phyloP scores from a whole-genome alignment of 495 filamentous ascomycete species.

The Penicillium subrubescens region DNA sequence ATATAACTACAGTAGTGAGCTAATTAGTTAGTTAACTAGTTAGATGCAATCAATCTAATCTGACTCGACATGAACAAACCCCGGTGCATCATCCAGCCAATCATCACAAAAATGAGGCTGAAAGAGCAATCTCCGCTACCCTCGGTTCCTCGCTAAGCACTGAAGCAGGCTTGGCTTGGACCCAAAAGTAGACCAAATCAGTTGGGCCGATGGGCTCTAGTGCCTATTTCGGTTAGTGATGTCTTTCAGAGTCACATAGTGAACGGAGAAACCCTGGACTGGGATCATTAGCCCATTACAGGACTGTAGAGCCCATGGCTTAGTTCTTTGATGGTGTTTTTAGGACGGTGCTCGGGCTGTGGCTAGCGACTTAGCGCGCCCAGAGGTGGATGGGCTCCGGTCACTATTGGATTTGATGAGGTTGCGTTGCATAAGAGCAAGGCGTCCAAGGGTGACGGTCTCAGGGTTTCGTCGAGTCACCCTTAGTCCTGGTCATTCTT shows the following conservation, averaged over 20 bases:
- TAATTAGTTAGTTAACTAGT: no score
- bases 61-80: no score
- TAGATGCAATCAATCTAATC: no score
- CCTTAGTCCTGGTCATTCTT: no score
- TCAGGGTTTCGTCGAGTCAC: not conserved
- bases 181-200: not conserved
- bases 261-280: not conserved
- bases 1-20: not conserved
- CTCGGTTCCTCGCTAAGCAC: constrained; percentile 11
- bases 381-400: not conserved
- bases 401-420: not conserved
- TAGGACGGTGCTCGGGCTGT: not conserved
- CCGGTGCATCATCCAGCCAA: not conserved
- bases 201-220: not conserved
- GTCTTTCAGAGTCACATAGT: constrained; percentile 2
- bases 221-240: constrained; percentile 3
- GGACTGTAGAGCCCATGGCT: not conserved
- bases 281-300: no score
- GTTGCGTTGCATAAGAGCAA: not conserved
- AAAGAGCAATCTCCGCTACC: constrained; percentile 12
- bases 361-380: not conserved
- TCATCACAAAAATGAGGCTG: constrained; percentile 8
- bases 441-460: not conserved
- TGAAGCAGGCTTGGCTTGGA: constrained; percentile 11
- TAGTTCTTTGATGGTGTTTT: no score